Evolutionary conservation across 108 stramenopile species (phyloP), one percentile per base, ranked within the genome.

Genomic region (Pinguiococcus pyrenoidosus): DNA sequence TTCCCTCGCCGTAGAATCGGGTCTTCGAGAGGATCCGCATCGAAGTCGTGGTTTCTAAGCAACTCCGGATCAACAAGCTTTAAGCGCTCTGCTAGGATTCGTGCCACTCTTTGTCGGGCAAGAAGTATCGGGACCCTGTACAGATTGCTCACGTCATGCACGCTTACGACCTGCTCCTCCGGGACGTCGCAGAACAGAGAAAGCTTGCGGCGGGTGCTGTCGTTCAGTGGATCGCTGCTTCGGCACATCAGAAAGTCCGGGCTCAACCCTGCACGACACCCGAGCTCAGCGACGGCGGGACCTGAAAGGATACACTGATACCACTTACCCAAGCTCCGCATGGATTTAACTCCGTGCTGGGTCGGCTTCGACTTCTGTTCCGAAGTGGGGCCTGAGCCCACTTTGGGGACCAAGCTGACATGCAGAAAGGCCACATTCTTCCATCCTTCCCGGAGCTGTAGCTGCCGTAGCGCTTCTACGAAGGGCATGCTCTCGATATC

Each of bases 281-380:
- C 93, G 36, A 84, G 76, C 45, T 96, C 92, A 7, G 88, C 89
- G 72, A 94, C n/a, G n/a, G n/a, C n/a, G n/a, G n/a, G n/a, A n/a
- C n/a, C n/a, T n/a, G n/a, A 43, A 12, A 43, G 10, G 33, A 12
- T 8, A 34, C 10, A 34, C 8, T 10, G 12, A 34, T 12, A 12
- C 8, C n/a, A n/a, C n/a, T 13, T 13, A 13, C 34, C 13, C 13
- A 13, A 35, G 13, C 34, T 35, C 13, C n/a, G 28, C 34, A 32
- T n/a, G n/a, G n/a, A n/a, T n/a, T n/a, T n/a, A n/a, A n/a, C n/a
- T n/a, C n/a, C 43, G 21, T 45, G 68, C 49, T 99, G 98, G 17
- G 98, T 99, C 13, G 98, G 98, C 66, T 99, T 99, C 9, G 98
- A 93, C 76, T 99, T 99, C 81, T 96, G 94, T 65, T 99, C 98